These are phyloP conservation scores for Austroboletus novae-zelandiae DNA, from an alignment of 1,284 basidiomycete genomes.

Conservation along the genomic window DNA sequence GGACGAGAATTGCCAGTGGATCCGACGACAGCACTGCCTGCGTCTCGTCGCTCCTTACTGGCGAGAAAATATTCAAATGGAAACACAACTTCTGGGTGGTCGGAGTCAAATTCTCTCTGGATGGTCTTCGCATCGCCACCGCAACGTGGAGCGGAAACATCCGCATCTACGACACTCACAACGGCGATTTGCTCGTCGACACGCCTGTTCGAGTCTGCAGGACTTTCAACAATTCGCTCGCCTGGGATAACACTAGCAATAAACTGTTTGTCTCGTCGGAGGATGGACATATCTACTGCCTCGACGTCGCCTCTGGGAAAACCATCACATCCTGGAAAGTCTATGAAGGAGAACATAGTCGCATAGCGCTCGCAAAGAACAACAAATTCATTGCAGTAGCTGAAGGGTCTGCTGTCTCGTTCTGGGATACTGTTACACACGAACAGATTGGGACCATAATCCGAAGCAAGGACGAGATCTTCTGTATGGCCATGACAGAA, in stretches of 20 bases:
- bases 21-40: not conserved
- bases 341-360: not conserved
- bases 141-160: not conserved
- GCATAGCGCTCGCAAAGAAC: not conserved
- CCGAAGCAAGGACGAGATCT: not conserved
- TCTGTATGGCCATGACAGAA: not conserved
- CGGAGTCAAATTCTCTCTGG: not conserved
- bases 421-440: not conserved
- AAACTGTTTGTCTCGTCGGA: not conserved
- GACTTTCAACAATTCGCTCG: not conserved
- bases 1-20: not conserved
- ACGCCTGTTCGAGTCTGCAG: not conserved
- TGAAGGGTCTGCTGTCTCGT: not conserved
- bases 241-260: not conserved
- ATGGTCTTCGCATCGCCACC: not conserved
- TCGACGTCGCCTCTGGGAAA: not conserved
- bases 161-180: not conserved
- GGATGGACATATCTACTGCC: not conserved
- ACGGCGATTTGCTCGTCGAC: not conserved
- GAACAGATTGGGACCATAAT: not conserved
- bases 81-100: not conserved
- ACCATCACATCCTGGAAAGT: not conserved
- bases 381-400: not conserved
- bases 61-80: not conserved
- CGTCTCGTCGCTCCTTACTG: not conserved